phyloP scores from a whole-genome alignment of 768 basidiomycete genomes.

The Calocybe cyanea region DNA sequence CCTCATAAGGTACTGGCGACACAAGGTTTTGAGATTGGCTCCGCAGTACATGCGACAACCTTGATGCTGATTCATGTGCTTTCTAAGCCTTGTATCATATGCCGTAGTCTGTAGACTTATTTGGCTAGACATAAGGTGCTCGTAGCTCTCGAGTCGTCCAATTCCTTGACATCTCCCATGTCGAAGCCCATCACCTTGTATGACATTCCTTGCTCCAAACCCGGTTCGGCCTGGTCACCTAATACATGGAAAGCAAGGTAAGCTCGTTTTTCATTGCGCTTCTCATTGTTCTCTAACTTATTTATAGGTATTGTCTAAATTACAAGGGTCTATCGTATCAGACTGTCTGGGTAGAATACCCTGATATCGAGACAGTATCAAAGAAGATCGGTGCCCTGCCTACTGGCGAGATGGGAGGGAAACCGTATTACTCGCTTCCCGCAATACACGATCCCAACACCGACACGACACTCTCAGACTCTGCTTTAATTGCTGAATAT shows the following conservation, averaged over 20 bases:
- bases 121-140: too few species aligned
- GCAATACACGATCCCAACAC: slow-evolving; percentile 33
- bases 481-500: slow-evolving; percentile 34
- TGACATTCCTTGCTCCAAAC: slow-evolving; percentile 35
- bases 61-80: too few species aligned
- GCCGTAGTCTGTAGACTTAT: too few species aligned
- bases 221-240: slow-evolving; percentile 34
- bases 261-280: neutral
- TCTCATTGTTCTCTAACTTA: neutral
- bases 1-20: too few species aligned
- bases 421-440: slow-evolving; percentile 30
- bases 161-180: neutral
- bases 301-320: slow-evolving; percentile 15
- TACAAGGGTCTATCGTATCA: slow-evolving; percentile 27
- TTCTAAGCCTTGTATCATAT: too few species aligned
- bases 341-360: slow-evolving; percentile 33
- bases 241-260: slow-evolving; percentile 46
- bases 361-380: slow-evolving; percentile 28
- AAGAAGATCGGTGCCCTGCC: slow-evolving; percentile 26
- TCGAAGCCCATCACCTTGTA: slow-evolving; percentile 31
- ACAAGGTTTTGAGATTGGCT: too few species aligned
- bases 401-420: slow-evolving; percentile 21
- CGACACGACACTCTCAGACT: slow-evolving; percentile 26
- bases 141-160: neutral
- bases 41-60: too few species aligned